Evolutionary conservation across 163 green algal species (phyloP), one percentile per base, ranked within the genome.

Genomic region (Coccomyxa subellipsoidea): DNA sequence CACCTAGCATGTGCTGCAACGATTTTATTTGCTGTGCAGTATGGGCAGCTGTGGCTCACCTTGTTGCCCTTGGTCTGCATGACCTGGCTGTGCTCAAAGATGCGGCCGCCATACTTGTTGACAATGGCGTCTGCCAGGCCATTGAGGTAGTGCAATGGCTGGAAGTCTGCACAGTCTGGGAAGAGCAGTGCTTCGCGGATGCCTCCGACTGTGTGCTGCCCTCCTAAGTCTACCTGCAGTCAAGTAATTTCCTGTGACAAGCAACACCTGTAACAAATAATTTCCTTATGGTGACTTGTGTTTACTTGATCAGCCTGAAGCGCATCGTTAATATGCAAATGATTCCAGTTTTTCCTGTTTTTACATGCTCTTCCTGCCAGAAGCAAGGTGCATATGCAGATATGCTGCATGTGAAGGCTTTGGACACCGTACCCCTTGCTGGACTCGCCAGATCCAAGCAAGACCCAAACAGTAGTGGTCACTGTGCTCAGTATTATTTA

Each of bases 51-150:
- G 66, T 6, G 1, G 2, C n/a, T 38, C 77, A 73, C 77, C 40
- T 81, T 25, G 1, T 12, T 72, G 40, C 47, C 47, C 7, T 72
- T 25, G 29, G 77, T 81, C 40, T 81, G 38, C 53, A 72, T 38
- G 35, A 81, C 77, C 37, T 40, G 77, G 31, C 23, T 81, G 53
- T 81, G n/a, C 34, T 81, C 77, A 39, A 53, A 81, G 47, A 81
- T 72, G 23, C 53, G 9, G 27, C 77, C 40, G 40, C 77, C 77
- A 27, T 40, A n/a, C 40, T 81, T 81, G 37, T 38, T 66, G 23
- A 80, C 76, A 39, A 79, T 59, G 31, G 77, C 77, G 8, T 81
- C 47, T 15, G 77, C 77, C 77, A 81, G 77, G 47, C 77, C 77
- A 21, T 73, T 29, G 27, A 72, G 18, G 40, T 81, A 81, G 37